Base-by-base conservation (phyloP, 331 rosid genomes). In the Pyrus hybrid region DNA sequence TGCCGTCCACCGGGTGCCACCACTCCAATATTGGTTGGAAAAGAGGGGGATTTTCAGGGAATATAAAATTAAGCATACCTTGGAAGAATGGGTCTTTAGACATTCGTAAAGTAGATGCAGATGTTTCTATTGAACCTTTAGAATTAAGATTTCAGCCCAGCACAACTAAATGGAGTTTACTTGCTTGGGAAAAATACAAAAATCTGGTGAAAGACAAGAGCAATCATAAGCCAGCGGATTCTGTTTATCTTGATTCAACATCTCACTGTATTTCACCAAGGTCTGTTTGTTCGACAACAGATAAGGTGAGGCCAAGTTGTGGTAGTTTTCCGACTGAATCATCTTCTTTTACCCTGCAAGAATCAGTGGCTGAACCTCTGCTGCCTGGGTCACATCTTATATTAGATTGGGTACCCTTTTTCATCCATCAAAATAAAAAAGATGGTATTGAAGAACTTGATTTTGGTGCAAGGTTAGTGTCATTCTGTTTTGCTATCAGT, bases 31-130 rank as follows among this genome's bases (percentile, higher is more conserved):
- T 49, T 94, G 83, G 85, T 86, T 4, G 99, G 73, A 84, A 81
- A 57, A 84, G 78, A 51, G 92, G 89, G 33, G 97, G 97, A 84
- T 87, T 94, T 90, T 88, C 92, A 71, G 99, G 99, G 71, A 92
- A 80, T 86, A 67, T 94, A 76, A 90, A 90, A 82, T 81, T 91
- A 82, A 87, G 84, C 76, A 89, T 94, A 76, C 99, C 96, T 77
- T 90, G 97, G 99, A 91, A 86, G 86, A 91, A 90, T 85, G 97
- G 97, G 63, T 94, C 96, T 73, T 84, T 94, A 77, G 99, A 94
- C 85, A 83, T 86, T 76, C 73, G 87, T 62, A 88, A 79, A 86
- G 92, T 94, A 78, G 99, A 94, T 80, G 97, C 92, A 47, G 95
- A 88, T 85, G 86, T 85, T 85, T 81, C 45, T 73, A 77, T 94